phyloP scores from a whole-genome alignment of 225 moss, liverwort and hornwort species.

The Physcomitrium patens region DNA sequence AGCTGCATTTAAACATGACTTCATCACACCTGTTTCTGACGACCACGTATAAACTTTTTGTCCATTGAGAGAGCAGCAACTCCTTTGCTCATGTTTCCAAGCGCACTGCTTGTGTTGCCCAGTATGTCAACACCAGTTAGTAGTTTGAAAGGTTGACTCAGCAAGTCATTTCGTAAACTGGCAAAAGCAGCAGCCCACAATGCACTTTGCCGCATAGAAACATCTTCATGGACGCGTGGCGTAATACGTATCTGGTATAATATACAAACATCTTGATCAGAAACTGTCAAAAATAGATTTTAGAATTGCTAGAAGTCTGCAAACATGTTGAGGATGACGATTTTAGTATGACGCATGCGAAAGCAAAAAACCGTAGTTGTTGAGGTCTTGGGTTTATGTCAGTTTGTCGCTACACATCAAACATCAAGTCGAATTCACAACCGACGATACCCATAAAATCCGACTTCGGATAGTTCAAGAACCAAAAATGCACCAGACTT shows the following conservation, averaged over 20 bases:
- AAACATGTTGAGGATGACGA: neutral
- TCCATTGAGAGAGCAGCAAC: slow-evolving; percentile 99
- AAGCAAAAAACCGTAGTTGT: neutral
- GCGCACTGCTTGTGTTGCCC: slow-evolving; percentile 96
- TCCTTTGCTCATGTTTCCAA: slow-evolving; percentile 99
- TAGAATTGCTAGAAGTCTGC: neutral
- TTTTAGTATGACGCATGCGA: neutral
- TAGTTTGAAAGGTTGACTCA: slow-evolving; percentile 89
- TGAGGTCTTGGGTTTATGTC: neutral
- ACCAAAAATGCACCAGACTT: neutral
- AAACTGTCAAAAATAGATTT: neutral
- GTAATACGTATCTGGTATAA: slow-evolving; percentile 81
- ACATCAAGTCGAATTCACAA: neutral
- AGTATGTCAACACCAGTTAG: slow-evolving; percentile 92
- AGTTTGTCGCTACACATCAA: neutral
- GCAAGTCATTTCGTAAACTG: slow-evolving; percentile 92
- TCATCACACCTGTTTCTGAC: slow-evolving; percentile 74
- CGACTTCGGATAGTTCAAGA: slow-evolving; percentile 8
- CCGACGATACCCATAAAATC: neutral
- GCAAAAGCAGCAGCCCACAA: slow-evolving; percentile 71
- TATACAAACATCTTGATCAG: slow-evolving; percentile 15
- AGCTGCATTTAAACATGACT: slow-evolving; percentile 23
- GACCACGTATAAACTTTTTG: slow-evolving; percentile 89
- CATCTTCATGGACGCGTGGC: slow-evolving; percentile 90
- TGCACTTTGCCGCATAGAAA: slow-evolving; percentile 92